Evolutionary conservation across 2,329 filamentous ascomycete species (phyloP).

Genomic region (Aschersonia sp.): DNA sequence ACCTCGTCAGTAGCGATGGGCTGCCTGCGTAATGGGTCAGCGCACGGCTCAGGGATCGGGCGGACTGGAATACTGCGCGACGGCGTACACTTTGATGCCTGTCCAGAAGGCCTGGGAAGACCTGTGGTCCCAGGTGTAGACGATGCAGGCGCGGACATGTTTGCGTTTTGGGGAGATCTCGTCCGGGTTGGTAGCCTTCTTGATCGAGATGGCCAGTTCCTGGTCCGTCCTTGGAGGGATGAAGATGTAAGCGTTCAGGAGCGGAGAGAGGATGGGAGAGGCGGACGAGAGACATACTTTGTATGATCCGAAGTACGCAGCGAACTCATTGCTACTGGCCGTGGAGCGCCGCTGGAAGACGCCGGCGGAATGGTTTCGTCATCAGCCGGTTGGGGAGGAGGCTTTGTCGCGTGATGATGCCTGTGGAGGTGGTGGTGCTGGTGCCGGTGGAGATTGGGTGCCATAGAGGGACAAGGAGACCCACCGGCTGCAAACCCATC

Average conservation of each 20-base stretch:
- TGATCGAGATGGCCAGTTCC: constrained; percentile 55
- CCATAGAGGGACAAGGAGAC: too few relatives aligned
- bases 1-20: constrained; percentile 97
- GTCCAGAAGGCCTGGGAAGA: constrained; percentile 91
- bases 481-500: too few relatives aligned
- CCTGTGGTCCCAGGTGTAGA: constrained; percentile 99
- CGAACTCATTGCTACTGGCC: constrained; percentile 10
- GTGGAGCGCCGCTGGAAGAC: too few relatives aligned
- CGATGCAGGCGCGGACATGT: constrained; percentile 94
- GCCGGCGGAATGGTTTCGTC: too few relatives aligned
- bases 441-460: too few relatives aligned
- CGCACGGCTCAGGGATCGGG: background rate
- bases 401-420: too few relatives aligned
- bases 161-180: constrained; percentile 63
- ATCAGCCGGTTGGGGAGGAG: too few relatives aligned
- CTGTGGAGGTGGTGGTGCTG: too few relatives aligned
- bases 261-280: background rate
- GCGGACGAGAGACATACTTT: constrained; percentile 13
- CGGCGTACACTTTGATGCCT: constrained; percentile 88
- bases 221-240: constrained; percentile 40
- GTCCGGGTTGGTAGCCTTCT: constrained; percentile 54
- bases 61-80: background rate
- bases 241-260: background rate
- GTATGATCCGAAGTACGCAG: constrained; percentile 20
- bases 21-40: constrained; percentile 41